Evolutionary conservation across 2,329 filamentous ascomycete genomes (phyloP), one percentile per base, ranked within the genome.

Genomic region (Hypoxylon sp.): DNA sequence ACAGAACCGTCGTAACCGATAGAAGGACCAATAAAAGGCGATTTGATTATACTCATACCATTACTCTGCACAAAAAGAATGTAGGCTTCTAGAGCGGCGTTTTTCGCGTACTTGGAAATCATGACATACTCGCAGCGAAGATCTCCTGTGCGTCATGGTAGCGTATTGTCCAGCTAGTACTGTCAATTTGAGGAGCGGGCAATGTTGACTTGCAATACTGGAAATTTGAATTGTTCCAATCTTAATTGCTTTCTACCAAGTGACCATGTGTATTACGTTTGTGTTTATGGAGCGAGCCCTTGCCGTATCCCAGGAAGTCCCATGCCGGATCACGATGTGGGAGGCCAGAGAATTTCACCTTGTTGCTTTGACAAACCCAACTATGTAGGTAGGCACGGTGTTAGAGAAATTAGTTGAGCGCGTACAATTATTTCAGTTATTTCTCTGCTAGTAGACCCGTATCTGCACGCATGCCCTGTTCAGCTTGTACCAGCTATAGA

Each of bases 1-100:
- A 91, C 92, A 31, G 96, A 99, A 81, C 91, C 93, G 61, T 85
- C 82, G 27, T 75, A 72, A 46, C 6, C 27, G 63, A 62, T 72
- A 67, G 60, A 68, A 50, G 56, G 44, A 62, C 32, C 31, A 72
- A 72, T 68, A 63, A 72, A 74, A 72, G 64, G 62, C 54, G 56
- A 52, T 51, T 53, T 53, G 35, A 50, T 39, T 46, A 17, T 54
- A 47, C 17, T 50, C 24, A 32, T 13, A 27, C 21, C 50, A 39
- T 50, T 53, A 21, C 37, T 8, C 39, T 35, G 31, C 46, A 8
- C 6, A 65, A 21, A 21, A 46, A 55, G 37, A 21, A 54, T 48
- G 46, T 52, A 54, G 29, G 29, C n/a, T 24, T 62, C n/a, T 46
- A 50, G 37, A 31, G 21, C 31, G 39, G 35, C 24, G 35, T 27